Base-by-base conservation (phyloP, 768 basidiomycete species). In the Tubosaeta brunneosetosa region DNA sequence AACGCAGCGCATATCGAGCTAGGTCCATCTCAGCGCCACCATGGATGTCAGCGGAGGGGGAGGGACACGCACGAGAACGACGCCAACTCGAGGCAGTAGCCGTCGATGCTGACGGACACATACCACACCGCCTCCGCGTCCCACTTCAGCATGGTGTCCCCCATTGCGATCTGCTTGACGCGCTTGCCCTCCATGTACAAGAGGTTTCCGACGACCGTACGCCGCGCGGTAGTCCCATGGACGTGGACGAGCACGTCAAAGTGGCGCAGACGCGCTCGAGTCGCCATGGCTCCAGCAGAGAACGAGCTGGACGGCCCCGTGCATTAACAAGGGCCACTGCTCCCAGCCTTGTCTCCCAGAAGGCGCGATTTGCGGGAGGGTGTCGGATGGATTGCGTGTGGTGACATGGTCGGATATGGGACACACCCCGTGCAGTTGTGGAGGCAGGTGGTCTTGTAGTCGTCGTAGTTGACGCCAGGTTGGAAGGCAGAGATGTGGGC, bases 271-370 rank as follows among this genome's bases (percentile, higher is more conserved):
- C 6, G 38, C 16, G 36, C 52, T 61, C 2, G 47, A 52, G n/a
- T 56, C 34, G 4, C 58, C 58, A 14, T 43, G 50, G 9, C 44
- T 56, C 57, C 60, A 61, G 33, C 55, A 42, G 25, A 61, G 16
- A 50, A 61, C 32, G 2, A 52, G 29, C 17, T 57, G 50, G 33
- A 50, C 19, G 3, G 57, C 50, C 3, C 60, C 57, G 11, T 59
- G 50, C 6, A 59, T 6, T 42, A 50, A 48, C 22, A 60, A 22
- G 1, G 59, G 26, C 60, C 58, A 61, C 19, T 47, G 58, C 32
- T 61, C 60, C 60, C 60, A 60, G 2, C 55, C n/a, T n/a, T n/a
- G n/a, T n/a, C n/a, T n/a, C n/a, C n/a, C 9, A 13, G n/a, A 41
- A 13, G 53, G 34, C 2, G 33, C 36, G 42, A 59, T 50, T 38